Percentiles rank a stretch among this genome's conserved stretches.
Evolutionary conservation across 345 rosid species (phyloP).

Genomic region (Aurinia saxatilis): DNA sequence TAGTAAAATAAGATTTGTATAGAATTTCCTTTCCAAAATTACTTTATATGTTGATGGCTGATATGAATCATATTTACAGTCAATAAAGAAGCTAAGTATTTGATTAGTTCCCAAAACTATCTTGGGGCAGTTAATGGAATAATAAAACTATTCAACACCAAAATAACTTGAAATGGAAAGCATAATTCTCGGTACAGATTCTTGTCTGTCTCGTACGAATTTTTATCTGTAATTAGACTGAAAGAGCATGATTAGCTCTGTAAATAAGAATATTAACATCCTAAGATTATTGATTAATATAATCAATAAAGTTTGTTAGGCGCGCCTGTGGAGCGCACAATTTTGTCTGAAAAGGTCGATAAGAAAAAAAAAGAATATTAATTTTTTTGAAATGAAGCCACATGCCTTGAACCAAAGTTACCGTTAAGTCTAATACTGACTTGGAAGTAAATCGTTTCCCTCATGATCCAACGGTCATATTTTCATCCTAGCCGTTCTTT

Average conservation of each 20-base stretch:
- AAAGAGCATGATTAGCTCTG: constrained; percentile 16
- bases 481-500: constrained; percentile 9
- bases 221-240: constrained; percentile 4
- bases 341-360: neutral
- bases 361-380: neutral
- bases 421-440: constrained; percentile 22
- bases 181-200: constrained; percentile 19
- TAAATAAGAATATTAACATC: neutral
- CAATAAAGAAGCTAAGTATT: too few species aligned
- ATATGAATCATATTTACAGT: neutral
- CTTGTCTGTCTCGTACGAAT: constrained; percentile 4
- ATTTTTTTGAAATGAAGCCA: constrained; percentile 19
- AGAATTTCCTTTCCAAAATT: too few species aligned
- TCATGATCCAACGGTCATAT: constrained; percentile 24
- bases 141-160: neutral
- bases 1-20: too few species aligned
- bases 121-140: neutral
- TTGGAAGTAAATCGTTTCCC: constrained; percentile 17
- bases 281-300: neutral
- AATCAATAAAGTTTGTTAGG: constrained; percentile 15
- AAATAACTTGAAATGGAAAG: neutral
- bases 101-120: neutral
- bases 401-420: constrained; percentile 26
- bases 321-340: constrained; percentile 27
- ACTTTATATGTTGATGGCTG: neutral